Evolutionary conservation across 495 filamentous ascomycete genomes (phyloP).

Genomic region (Hypomontagnella monticulosa): DNA sequence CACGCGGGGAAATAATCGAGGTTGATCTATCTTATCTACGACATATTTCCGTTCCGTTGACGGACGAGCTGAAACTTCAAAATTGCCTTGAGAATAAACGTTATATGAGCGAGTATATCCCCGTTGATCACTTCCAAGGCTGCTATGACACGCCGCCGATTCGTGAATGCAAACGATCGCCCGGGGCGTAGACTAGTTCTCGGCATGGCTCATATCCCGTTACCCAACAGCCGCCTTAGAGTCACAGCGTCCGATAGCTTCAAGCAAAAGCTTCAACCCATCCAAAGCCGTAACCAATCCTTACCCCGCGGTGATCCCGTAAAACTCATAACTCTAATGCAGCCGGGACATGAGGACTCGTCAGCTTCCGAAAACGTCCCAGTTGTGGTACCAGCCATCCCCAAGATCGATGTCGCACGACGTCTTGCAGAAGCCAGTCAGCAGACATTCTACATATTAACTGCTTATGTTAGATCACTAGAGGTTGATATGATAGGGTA

Average conservation of each 20-base stretch:
- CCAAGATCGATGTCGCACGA: constrained; percentile 25
- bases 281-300: background rate
- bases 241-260: constrained; percentile 10
- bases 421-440: constrained; percentile 14
- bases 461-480: background rate
- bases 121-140: background rate
- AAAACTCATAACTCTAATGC: background rate
- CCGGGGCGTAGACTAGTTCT: background rate
- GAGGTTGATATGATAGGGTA: background rate
- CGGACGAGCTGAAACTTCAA: background rate
- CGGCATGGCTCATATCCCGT: constrained; percentile 1
- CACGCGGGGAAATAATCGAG: constrained; percentile 10
- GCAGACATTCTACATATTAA: background rate
- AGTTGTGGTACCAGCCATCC: constrained; percentile 3
- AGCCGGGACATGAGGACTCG: constrained; percentile 14
- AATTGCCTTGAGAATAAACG: background rate
- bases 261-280: background rate
- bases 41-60: background rate
- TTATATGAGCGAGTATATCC: background rate
- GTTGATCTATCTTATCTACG: background rate
- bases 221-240: constrained; percentile 21
- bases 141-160: background rate
- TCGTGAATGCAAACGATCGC: constrained; percentile 17
- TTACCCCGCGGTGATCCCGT: constrained; percentile 10
- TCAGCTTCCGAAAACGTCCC: constrained; percentile 24